Evolutionary conservation across 2,329 filamentous ascomycete genomes (phyloP).

Genomic region (Xylariales sp.): DNA sequence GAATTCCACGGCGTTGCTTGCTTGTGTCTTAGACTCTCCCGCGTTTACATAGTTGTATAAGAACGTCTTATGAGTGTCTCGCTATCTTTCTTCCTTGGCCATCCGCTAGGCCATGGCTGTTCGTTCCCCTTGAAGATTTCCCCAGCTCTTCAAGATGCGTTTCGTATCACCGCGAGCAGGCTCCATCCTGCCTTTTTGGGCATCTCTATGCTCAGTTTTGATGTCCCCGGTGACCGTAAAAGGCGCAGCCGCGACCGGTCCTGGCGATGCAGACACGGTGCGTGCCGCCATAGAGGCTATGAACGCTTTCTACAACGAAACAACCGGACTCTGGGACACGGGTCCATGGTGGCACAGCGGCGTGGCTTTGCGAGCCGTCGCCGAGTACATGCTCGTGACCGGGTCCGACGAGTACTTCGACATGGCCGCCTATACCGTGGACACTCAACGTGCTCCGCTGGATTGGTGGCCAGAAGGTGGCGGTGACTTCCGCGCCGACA

Average conservation of each 20-base stretch:
- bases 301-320: conserved; percentile 52
- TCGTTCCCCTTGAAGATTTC: not conserved
- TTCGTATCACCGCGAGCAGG: not conserved
- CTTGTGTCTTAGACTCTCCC: not conserved
- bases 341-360: conserved; percentile 56
- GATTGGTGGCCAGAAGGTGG: conserved; percentile 53
- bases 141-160: conserved; percentile 18
- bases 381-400: conserved; percentile 53
- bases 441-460: conserved; percentile 50
- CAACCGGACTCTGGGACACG: conserved; percentile 51
- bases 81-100: not conserved
- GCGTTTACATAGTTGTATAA: conserved; percentile 6
- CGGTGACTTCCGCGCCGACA: conserved; percentile 55
- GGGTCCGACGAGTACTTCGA: conserved; percentile 48
- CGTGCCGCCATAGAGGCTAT: conserved; percentile 48
- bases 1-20: conserved; percentile 8
- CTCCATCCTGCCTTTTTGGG: conserved; percentile 10
- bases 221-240: not conserved
- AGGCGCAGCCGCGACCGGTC: conserved; percentile 17
- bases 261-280: conserved; percentile 24
- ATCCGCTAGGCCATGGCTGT: not conserved
- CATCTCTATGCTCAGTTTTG: conserved; percentile 8
- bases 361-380: conserved; percentile 51
- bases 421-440: conserved; percentile 48
- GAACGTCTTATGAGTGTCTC: not conserved